Conservation (phyloP, 1,139 yeast genomes). For the Yamadazyma conglobata region DNA sequence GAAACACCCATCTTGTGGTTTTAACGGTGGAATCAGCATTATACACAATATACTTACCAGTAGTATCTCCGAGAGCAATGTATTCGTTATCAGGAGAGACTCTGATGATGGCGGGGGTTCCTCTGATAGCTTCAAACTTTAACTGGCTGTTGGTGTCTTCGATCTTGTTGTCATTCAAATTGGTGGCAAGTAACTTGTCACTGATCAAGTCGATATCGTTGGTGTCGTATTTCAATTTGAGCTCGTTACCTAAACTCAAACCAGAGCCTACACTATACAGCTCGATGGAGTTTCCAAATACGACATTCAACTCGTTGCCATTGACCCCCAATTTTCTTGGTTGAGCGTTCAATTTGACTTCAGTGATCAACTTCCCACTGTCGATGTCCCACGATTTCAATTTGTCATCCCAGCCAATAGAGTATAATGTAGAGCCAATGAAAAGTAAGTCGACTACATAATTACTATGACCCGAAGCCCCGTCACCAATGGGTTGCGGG, state of each 20-base stretch:
- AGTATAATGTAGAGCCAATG: conserved; percentile 30
- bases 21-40: conserved; percentile 54
- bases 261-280: conserved; percentile 18
- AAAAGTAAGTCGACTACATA: conserved; percentile 48
- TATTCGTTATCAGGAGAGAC: conserved; percentile 68
- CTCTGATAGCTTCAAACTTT: conserved; percentile 34
- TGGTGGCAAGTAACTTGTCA: conserved; percentile 47
- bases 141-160: conserved; percentile 18
- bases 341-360: conserved; percentile 48
- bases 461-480: conserved; percentile 46
- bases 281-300: conserved; percentile 46
- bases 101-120: conserved; percentile 59
- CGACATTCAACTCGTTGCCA: conserved; percentile 33
- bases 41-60: conserved; percentile 80
- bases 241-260: conserved; percentile 13
- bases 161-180: conserved; percentile 36
- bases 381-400: conserved; percentile 43
- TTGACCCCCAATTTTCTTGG: conserved; percentile 53
- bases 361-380: conserved; percentile 22
- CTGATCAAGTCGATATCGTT: conserved; percentile 32
- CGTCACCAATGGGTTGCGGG: conserved; percentile 21
- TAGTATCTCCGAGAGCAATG: conserved; percentile 80
- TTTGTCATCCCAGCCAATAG: conserved; percentile 91
- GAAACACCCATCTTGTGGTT: conserved; percentile 95
- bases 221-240: conserved; percentile 33